These are phyloP conservation scores for Vitis hybrid DNA, from an alignment of 177 flowering plant species.

Conservation along the genomic window DNA sequence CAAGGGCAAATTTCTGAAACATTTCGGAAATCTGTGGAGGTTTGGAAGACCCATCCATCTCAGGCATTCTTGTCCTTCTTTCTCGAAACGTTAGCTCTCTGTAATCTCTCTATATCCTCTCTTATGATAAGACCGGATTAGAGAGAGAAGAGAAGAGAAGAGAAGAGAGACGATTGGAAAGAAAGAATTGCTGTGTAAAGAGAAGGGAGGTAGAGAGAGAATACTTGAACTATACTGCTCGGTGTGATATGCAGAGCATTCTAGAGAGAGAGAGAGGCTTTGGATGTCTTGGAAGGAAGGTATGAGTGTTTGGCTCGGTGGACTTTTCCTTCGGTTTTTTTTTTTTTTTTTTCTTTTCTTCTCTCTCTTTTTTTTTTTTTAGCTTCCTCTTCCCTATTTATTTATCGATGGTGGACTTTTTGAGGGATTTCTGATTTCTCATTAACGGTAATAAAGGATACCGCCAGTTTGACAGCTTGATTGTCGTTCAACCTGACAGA, in stretches of 20 bases:
- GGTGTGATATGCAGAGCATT: background rate
- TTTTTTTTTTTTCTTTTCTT: background rate
- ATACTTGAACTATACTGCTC: background rate
- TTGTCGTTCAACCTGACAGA: background rate
- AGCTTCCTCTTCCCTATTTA: background rate
- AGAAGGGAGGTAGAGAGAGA: background rate
- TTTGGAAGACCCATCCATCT: conserved; percentile 50
- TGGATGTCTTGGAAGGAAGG: conserved; percentile 50
- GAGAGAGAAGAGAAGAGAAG: too few relatives aligned
- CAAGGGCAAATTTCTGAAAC: conserved; percentile 88
- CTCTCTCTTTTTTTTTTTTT: background rate
- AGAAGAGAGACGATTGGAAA: too few relatives aligned
- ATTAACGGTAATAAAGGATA: conserved; percentile 21
- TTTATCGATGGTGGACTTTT: background rate
- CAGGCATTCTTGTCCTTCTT: conserved; percentile 29
- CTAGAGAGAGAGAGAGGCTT: conserved; percentile 11
- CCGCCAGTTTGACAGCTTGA: background rate
- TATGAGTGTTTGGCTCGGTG: conserved; percentile 18
- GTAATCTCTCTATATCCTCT: background rate
- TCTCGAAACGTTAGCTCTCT: background rate
- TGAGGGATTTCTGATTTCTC: background rate
- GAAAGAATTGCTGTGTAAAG: too few relatives aligned
- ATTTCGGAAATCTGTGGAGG: conserved; percentile 82
- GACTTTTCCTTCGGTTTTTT: background rate
- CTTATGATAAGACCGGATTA: too few relatives aligned